Evolutionary conservation across 805 yeast species (phyloP), one percentile per base, ranked within the genome.

Genomic region (Candida multigemmis): DNA sequence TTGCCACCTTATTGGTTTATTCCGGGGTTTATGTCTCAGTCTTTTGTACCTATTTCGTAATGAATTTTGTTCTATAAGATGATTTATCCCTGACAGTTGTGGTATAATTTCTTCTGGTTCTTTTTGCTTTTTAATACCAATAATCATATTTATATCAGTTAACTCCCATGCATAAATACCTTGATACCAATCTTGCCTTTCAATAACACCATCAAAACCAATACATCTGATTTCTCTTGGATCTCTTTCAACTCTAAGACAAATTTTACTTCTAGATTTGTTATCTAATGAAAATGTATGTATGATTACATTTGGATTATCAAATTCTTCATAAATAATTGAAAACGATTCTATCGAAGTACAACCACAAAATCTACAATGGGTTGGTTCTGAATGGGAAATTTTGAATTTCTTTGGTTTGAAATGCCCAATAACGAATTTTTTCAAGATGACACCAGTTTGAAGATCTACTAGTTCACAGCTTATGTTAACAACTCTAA

Each of bases 351-450:
- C 66, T 21, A 85, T 68, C 0, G 94, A 78, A 0, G 82, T 85
- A 56, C 93, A 79, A 2, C 96, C 96, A 59, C 96, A 85, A 52
- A 85, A 85, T 24, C 80, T 68, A 53, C 96, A 85, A 54, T 85
- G 94, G 1, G 85, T 75, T 5, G 94, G 93, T 38, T 78, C 85
- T 22, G 81, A 77, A 46, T 85, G 94, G 36, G 83, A 73, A 1
- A 81, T 91, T 31, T 65, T 59, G 35, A 85, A 67, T 0, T 79
- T 46, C 2, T 68, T 68, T 2, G 71, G 68, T 37, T 72, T 73
- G 55, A 74, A 77, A 19, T 68, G 68, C 1, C 78, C 82, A 24
- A 85, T 70, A 16, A 62, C 53, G 39, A 83, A 68, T 22, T 61
- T 67, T 36, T 72, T 73, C 28, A 85, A 56, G 20, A 81, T 52